Base-by-base conservation (phyloP, 805 yeast genomes). In the Torulaspora indica region DNA sequence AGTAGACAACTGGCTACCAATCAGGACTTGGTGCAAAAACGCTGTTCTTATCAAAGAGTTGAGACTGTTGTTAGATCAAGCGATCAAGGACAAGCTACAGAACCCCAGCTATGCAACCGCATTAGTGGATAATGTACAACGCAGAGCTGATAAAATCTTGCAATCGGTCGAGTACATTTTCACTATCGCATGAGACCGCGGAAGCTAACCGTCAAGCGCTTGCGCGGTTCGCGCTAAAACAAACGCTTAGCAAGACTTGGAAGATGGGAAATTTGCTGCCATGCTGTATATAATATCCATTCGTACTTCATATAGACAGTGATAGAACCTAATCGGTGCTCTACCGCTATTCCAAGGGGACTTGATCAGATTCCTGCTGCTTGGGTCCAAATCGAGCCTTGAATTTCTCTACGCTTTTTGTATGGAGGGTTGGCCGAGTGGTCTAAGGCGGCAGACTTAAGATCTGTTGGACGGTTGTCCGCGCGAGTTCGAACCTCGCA, bases 1-100 rank as follows among this genome's bases (percentile, higher is more conserved):
- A 7, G 68, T 91, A 43, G 96, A 87, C 53, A 74, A 75, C n/a
- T 90, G 98, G 97, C 66, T 87, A 27, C 95, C 96, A 0, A 74
- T 91, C 9, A 73, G 86, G 49, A 87, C 96, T 1, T 91, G 97
- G 97, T 84, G 95, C 51, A 85, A 93, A 52, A 87, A 90, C 56
- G 98, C 90, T 1, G 95, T 91, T 2, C 67, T 91, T 37, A 74
- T 90, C 24, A 84, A 85, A 46, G 78, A 82, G 46, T 66, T 91
- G 44, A 70, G 95, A 54, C 57, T 66, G 8, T 60, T 87, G 37
- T 63, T 91, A 25, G 95, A 89, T 57, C 68, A 72, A 14, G 78
- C 85, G 0, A 76, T 91, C 43, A 82, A 77, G 34, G 73, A 72
- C 17, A 79, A 79, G 51, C 68, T 90, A 35, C 78, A 72, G 15